Evolutionary conservation across 1,139 yeast genomes (phyloP), one percentile per base, ranked within the genome.

Genomic region (Arxiozyma bovina): DNA sequence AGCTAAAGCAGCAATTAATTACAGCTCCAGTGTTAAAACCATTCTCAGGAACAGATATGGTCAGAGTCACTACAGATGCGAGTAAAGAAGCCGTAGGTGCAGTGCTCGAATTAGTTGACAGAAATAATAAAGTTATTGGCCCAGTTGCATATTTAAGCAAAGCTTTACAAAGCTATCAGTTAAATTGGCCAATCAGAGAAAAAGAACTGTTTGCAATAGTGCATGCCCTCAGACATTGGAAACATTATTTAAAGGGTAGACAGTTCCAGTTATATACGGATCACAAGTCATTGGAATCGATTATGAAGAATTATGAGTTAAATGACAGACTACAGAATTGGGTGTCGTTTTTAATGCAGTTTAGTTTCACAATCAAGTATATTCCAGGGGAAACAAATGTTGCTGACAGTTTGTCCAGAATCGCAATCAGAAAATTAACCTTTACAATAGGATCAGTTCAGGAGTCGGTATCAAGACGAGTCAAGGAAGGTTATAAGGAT

Each of bases 211-310:
- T 23, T 42, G 46, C 46, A 15, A 42, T 42, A 9, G 15, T n/a
- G 4, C 21, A 21, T 23, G 51, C 46, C 15, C 18, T 48, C 42
- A 21, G 38, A 17, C 18, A 21, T 17, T 48, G 51, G 51, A n/a
- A 18, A 18, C 51, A 48, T 25, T 42, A 42, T 20, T 48, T 48
- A n/a, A 17, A 42, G 34, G 46, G 51, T 42, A 42, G 25, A 42
- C 17, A 42, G 9, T 42, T 42, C 15, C 9, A 20, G 6, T 23
- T 42, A 20, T 23, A 42, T 23, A 20, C 27, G 21, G 45, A 42
- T 20, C 27, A 20, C 15, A 21, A 21, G 17, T 42, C 45, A 21
- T 42, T 42, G 15, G 25, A 42, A 42, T 11, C 45, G 11, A 30
- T 11, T 30, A 30, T 18, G 21, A 20, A 41, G 9, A 41, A 41